These are phyloP conservation scores for Trametes maxima DNA, from an alignment of 768 basidiomycete species.

Conservation along the genomic window DNA sequence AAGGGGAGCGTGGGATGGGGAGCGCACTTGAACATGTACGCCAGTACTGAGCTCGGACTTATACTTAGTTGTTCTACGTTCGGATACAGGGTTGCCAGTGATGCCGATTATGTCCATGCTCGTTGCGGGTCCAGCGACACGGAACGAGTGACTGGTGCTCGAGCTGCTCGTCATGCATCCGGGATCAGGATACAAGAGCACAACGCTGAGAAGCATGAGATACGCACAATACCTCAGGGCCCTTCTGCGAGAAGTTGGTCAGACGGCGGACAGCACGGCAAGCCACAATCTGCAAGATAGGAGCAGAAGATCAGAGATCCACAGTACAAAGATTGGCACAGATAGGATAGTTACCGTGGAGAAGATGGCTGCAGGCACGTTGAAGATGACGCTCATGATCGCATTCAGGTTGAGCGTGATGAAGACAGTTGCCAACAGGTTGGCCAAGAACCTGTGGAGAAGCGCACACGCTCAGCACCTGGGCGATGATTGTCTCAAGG, in stretches of 20 bases:
- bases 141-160: conserved; percentile 49
- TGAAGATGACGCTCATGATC: conserved; percentile 74
- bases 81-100: conserved; percentile 14
- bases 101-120: conserved; percentile 21
- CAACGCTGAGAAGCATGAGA: too few relatives aligned
- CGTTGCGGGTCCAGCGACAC: conserved; percentile 47
- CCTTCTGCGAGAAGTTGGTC: conserved; percentile 54
- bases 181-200: too few relatives aligned
- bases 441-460: conserved; percentile 46
- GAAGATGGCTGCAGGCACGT: conserved; percentile 71
- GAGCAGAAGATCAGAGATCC: not conserved
- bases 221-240: conserved; percentile 57
- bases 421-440: conserved; percentile 49
- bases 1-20: not conserved
- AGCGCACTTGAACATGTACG: conserved; percentile 58
- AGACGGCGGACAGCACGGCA: conserved; percentile 65
- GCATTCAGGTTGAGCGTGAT: conserved; percentile 68
- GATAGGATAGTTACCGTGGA: conserved; percentile 52
- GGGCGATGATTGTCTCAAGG: not conserved
- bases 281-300: conserved; percentile 57
- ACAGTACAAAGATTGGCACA: not conserved
- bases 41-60: conserved; percentile 39
- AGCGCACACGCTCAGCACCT: not conserved
- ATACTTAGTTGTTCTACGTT: conserved; percentile 34
- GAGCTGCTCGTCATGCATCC: conserved; percentile 19